Conservation (phyloP, 257 asterid genomes). For the Penstemon eatonii region DNA sequence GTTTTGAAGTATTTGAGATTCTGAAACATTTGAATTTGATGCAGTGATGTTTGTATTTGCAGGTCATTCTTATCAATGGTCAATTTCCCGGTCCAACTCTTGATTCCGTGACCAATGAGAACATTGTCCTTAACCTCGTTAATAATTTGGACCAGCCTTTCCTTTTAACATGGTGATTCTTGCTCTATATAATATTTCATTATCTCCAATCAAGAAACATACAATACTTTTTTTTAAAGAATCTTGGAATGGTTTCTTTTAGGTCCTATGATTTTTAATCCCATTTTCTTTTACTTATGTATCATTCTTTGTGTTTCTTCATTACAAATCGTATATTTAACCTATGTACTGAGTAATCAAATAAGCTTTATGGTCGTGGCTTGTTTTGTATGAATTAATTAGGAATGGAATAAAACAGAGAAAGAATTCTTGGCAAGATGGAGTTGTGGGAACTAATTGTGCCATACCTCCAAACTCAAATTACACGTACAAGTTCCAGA, state of each 20-base stretch:
- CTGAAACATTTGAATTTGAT: not conserved
- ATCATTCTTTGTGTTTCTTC: not conserved
- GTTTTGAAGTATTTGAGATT: constrained; percentile 1
- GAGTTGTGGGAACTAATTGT: constrained; percentile 91
- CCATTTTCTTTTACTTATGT: too few species aligned
- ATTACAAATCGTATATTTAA: not conserved
- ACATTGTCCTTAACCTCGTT: constrained; percentile 68
- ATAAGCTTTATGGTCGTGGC: not conserved
- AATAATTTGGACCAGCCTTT: constrained; percentile 85
- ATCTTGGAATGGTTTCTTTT: too few species aligned
- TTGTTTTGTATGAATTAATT: constrained; percentile 36
- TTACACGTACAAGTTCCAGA: constrained; percentile 83
- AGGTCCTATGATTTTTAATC: too few species aligned
- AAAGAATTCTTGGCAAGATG: constrained; percentile 98
- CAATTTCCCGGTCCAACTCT: constrained; percentile 95
- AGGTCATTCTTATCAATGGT: constrained; percentile 92
- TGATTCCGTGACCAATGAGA: constrained; percentile 84
- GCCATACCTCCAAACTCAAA: constrained; percentile 77
- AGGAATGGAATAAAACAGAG: constrained; percentile 99
- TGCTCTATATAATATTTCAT: not conserved
- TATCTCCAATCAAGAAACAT: not conserved
- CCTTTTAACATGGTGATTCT: constrained; percentile 82
- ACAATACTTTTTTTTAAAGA: not conserved
- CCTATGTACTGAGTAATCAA: too few species aligned
- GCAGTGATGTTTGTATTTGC: constrained; percentile 28